Evolutionary conservation across 345 rosid genomes (phyloP), one percentile per base, ranked within the genome.

Genomic region (Brassica carinata): DNA sequence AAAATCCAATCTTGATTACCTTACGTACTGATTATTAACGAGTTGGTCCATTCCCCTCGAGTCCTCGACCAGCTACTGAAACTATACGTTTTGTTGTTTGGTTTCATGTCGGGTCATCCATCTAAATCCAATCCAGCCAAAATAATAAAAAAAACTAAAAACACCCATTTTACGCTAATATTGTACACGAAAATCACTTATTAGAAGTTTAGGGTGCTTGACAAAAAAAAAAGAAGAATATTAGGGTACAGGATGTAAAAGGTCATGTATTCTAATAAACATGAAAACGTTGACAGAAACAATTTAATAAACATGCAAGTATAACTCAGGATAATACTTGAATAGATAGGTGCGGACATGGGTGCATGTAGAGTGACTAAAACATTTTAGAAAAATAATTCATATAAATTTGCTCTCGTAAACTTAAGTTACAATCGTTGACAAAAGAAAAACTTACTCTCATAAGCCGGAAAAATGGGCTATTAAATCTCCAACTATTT

Each of bases 361-460:
- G 51, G 55, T 67, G 73, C 67, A 76, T 76, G 67, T 76, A 34
- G 66, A 36, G 27, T 73, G 58, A 67, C 48, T 43, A 48, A 33
- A 33, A 64, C 45, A 27, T 58, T 67, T 55, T 15, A 29, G 31
- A 29, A 29, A 29, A 29, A 29, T 29, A 29, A 29, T 29, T 29
- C 31, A 29, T 29, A 29, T 29, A 29, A 29, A 29, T 29, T 3
- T 29, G 31, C 31, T 29, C 31, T 29, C 31, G 0, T 29, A 23
- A 23, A 27, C 31, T 55, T 19, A 30, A 75, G 40, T 36, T 36
- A 67, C 72, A 29, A 29, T 29, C 31, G 31, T 29, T 29, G 31
- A 29, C 31, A 29, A 29, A 29, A 29, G 4, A 3, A 29, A 29
- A 29, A 29, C 31, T 29, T 29, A 0, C 31, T 29, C 31, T 29